Conservation (phyloP, 371 early-diverging fungal species). For the Gilbertella persicaria region DNA sequence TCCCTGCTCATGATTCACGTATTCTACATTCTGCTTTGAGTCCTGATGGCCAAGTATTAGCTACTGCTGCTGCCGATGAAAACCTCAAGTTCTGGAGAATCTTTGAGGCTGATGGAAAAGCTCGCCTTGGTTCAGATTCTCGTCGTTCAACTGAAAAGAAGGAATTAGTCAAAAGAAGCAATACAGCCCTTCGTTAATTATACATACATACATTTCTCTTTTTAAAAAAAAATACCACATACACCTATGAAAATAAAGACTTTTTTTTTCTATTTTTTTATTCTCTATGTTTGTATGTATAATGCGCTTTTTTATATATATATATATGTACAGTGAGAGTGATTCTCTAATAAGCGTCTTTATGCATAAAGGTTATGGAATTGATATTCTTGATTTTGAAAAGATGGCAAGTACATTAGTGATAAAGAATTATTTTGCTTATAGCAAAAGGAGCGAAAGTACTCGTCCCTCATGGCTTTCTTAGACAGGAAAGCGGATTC, state of each 20-base stretch:
- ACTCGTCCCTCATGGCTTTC: too few species aligned
- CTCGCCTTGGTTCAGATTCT: conserved; percentile 2
- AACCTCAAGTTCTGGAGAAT: conserved; percentile 98
- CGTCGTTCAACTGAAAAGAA: conserved; percentile 2
- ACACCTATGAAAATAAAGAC: background rate
- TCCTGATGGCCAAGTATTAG: conserved; percentile 93
- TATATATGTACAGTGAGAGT: too few species aligned
- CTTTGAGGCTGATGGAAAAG: conserved; percentile 57
- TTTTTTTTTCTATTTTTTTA: too few species aligned
- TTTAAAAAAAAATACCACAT: background rate
- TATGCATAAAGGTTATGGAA: too few species aligned
- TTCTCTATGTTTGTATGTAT: too few species aligned
- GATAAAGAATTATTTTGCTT: too few species aligned
- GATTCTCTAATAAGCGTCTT: too few species aligned
- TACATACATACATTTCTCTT: background rate
- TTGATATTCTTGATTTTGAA: too few species aligned
- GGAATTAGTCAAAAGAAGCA: conserved; percentile 4
- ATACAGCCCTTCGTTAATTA: conserved; percentile 6
- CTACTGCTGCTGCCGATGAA: conserved; percentile 94
- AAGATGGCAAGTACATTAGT: too few species aligned
- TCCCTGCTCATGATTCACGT: conserved; percentile 86
- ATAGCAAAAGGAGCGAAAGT: too few species aligned
- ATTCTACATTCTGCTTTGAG: conserved; percentile 90
- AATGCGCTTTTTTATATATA: too few species aligned
- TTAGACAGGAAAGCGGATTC: background rate